Base-by-base conservation (phyloP, 305 asterid genomes). In the Salvia sclarea region DNA sequence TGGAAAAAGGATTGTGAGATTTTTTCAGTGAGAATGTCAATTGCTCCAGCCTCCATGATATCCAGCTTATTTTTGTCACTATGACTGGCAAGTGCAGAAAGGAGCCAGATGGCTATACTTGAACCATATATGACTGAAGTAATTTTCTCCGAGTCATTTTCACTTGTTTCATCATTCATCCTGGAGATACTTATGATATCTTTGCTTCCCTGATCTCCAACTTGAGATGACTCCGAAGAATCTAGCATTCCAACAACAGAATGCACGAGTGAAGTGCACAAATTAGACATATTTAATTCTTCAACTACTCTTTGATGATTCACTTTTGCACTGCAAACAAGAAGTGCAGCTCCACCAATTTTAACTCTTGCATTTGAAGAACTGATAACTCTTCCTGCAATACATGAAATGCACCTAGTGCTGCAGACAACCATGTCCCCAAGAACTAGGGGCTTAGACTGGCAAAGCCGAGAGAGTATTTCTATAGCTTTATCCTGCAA, bases 281-380 rank as follows among this genome's bases (percentile, higher is more conserved):
- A 82, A 65, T 81, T 75, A 65, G 92, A 85, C 76, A 64, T 84
- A 68, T 83, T 84, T 71, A 95, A 71, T 68, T 95, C 98, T 77
- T 88, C 98, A 61, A 86, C 81, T 33, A 89, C 86, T 64, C 84
- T 87, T 69, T 85, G 95, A 73, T 84, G 87, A 82, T 92, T 86
- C 71, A 89, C 95, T 80, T 85, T 95, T 47, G 88, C 81, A 64
- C 90, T 57, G 71, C 99, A 95, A 47, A 84, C 95, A 73, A 95
- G 92, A 71, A 95, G 95, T 57, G 98, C 93, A 71, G 96, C 83
- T 74, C 99, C 99, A 63, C 99, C 99, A 66, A 89, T 84, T 81
- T 92, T 85, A 67, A 92, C 83, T 70, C 83, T 74, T 45, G 84
- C 73, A 80, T 81, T 81, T 50, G 88, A 61, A 72, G 96, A 85